These are phyloP conservation scores for Kodamaea ohmeri DNA, from an alignment of 1,139 yeast species.

Conservation along the genomic window DNA sequence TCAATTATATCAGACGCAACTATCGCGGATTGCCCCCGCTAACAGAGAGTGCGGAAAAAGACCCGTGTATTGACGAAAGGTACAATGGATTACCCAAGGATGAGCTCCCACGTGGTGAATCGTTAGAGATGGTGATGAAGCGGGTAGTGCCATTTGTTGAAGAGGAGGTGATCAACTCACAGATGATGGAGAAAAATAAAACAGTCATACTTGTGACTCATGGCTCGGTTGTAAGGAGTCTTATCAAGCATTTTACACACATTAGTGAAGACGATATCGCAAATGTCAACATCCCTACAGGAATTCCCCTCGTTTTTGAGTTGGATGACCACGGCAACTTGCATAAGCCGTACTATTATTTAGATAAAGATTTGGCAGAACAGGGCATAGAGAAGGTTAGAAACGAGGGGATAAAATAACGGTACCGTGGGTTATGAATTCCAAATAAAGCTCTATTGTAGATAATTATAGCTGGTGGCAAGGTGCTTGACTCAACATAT, in stretches of 20 bases:
- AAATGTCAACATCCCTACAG: constrained; percentile 71
- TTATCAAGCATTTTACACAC: constrained; percentile 55
- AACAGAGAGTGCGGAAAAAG: constrained; percentile 21
- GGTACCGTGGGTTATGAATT: no score
- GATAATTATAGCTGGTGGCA: no score
- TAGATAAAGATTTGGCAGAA: constrained; percentile 69
- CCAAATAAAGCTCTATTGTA: no score
- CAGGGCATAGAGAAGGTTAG: constrained; percentile 64
- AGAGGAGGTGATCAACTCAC: constrained; percentile 36
- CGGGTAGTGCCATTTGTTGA: constrained; percentile 56
- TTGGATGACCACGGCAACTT: constrained; percentile 44
- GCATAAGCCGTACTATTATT: constrained; percentile 48
- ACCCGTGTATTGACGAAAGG: constrained; percentile 45
- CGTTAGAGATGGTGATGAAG: constrained; percentile 62
- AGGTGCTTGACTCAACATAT: no score
- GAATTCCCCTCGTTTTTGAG: constrained; percentile 66
- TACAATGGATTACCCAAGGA: constrained; percentile 30
- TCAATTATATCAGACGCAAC: constrained; percentile 65
- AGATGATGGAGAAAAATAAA: constrained; percentile 34
- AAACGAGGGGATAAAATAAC: constrained; percentile 46
- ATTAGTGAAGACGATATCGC: constrained; percentile 64
- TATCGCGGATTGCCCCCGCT: constrained; percentile 69
- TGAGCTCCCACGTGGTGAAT: constrained; percentile 59
- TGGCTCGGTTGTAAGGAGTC: constrained; percentile 71
- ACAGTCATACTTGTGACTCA: constrained; percentile 68